Base-by-base conservation (phyloP, 768 basidiomycete genomes). In the Leccinum barrowsii region DNA sequence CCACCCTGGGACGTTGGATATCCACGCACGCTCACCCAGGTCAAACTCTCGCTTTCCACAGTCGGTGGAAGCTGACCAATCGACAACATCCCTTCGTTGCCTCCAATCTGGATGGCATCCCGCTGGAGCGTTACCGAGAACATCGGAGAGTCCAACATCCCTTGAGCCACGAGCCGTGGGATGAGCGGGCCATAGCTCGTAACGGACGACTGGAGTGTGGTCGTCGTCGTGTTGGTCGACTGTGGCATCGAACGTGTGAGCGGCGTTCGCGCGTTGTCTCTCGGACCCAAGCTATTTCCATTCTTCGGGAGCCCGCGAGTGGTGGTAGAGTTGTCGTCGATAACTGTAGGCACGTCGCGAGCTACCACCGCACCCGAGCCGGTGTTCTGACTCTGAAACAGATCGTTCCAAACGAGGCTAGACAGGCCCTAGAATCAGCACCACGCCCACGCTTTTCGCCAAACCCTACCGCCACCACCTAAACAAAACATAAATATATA, bases 41-140 rank as follows among this genome's bases (percentile, higher is more conserved):
- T 86, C 60, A 91, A 62, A 22, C 76, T 77, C 8, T 78, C 75
- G 7, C 74, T 74, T 7, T 70, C 61, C 2, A 89, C 75, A 1
- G 78, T 78, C 0, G 65, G 58, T 3, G 89, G 89, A 7, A 90
- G 74, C 53, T 79, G 82, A 5, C 90, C 90, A 21, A 92, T 76
- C 54, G 82, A 87, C 37, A 91, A 70, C 58, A 82, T 69, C 2
- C 89, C 89, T 13, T 78, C 73, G 57, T 89, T 87, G 1, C 87
- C 87, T 1, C 87, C 85, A n/a, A 87, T 74, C 40, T 87, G 80
- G 17, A 90, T 70, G 0, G 83, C 75, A 61, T 90, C 82, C 35
- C 90, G 83, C 65, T 92, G 90, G 11, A 92, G 74, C 0, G 84
- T 78, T 13, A 89, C 76, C 15, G 79, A 73, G 55, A 85, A 81